Evolutionary conservation across 2,329 filamentous ascomycete genomes (phyloP), one percentile per base, ranked within the genome.

Genomic region (Aspergillus terreus): DNA sequence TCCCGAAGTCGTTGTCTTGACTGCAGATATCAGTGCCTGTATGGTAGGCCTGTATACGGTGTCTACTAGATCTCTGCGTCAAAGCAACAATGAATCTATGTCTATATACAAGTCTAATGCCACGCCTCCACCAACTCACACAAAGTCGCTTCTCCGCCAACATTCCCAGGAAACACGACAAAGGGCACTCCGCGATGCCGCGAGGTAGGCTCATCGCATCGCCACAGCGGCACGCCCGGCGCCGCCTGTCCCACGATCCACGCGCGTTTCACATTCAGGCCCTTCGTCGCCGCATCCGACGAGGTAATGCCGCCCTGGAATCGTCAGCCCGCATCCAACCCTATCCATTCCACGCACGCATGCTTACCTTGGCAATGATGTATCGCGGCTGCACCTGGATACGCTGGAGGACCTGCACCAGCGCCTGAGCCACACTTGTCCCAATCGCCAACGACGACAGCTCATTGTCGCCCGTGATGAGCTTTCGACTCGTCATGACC

Each of bases 111-210:
- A 11, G 27, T 47, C 33, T 23, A 66, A 44, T 55, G 60, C 72
- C 73, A 76, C 2, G 66, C 63, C 49, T 67, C 66, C 10, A 80
- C 77, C 15, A 81, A 55, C 4, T 78, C 73, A 44, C 67, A 71
- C 33, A 81, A 59, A 1, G 77, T 77, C 35, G 71, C 64, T 17
- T 76, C 72, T n/a, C 67, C 70, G 1, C 80, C 81, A 2, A 83
- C 80, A 63, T 83, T 83, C 0, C 80, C 81, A 0, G 80, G 81
- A 47, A 83, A 83, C 0, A 83, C 80, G 2, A 83, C 76, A 59
- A 81, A 83, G 1, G 79, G 78, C 10, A 83, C 64, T 1, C 77
- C 77, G 0, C 70, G 68, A 66, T 76, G 79, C 46, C 80, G 78
- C 15, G 72, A 76, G 1, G 75, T 75, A 0, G 68, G 64, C 60